These are phyloP conservation scores for Pseudogymnoascus sp. DNA, from an alignment of 2,329 filamentous ascomycete genomes.

Conservation along the genomic window DNA sequence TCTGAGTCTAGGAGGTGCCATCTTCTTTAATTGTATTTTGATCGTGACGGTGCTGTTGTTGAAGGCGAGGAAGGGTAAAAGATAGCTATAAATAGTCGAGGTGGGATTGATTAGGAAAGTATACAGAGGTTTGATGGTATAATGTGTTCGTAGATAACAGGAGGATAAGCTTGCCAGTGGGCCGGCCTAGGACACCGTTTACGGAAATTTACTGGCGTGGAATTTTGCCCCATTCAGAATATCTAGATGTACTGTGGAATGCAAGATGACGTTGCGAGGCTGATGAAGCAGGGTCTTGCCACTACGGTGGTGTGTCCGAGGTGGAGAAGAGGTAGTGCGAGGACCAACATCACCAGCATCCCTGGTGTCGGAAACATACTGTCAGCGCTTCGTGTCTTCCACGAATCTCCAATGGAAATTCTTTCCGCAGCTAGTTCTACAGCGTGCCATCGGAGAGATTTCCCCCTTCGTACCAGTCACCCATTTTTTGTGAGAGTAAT, in stretches of 20 bases:
- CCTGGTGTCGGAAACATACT: neutral
- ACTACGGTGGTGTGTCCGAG: neutral
- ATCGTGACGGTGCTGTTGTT: neutral
- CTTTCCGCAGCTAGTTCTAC: neutral
- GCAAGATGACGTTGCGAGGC: neutral
- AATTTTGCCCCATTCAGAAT: neutral
- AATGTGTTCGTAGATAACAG: neutral
- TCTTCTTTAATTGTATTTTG: neutral
- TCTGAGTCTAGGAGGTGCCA: slow-evolving; percentile 23
- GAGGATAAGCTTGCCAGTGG: neutral
- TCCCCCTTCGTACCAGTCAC: neutral
- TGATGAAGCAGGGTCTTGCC: neutral
- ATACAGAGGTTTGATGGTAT: neutral
- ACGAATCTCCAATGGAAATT: neutral
- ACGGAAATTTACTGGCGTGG: neutral
- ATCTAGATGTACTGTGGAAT: neutral
- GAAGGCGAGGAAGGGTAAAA: neutral
- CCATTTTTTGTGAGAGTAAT: neutral
- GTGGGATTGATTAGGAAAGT: neutral
- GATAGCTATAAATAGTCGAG: neutral
- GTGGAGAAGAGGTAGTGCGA: neutral
- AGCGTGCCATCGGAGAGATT: neutral
- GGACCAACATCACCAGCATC: neutral
- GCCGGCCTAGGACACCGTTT: neutral
- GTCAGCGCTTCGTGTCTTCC: neutral